Evolutionary conservation across 345 rosid species (phyloP), one percentile per base, ranked within the genome.

Genomic region (Passiflora organensis): DNA sequence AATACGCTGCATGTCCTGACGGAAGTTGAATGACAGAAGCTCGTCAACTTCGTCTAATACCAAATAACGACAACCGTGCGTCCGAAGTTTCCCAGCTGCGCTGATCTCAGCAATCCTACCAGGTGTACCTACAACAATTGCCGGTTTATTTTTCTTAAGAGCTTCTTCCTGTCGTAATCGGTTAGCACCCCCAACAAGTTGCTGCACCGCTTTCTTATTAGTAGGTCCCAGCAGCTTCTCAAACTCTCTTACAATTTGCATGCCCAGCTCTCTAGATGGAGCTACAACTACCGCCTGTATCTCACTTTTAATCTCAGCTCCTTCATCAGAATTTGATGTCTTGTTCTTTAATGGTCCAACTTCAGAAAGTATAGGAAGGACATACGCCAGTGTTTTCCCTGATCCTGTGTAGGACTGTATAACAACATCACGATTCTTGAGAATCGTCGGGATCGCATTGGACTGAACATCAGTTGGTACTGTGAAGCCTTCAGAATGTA

Each of bases 101-200:
- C 99, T 89, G 52, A 93, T 89, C 76, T 86, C 94, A 6, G 96
- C 91, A 57, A 89, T 81, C 59, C 96, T 79, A 17, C 99, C 96
- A 12, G 99, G 99, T 16, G 95, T 89, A 51, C 95, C 99, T 11
- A 89, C 95, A 52, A 93, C 82, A 56, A 93, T 93, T 17, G 80
- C 74, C 0, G 95, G 99, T 58, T 93, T 89, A 55, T 89, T 89
- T 72, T 93, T 93, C 84, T 80, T 89, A 12, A 93, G 86, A 17
- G 89, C 94, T 69, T 93, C 99, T 75, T 93, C 96, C 78, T 93
- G 99, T 74, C 99, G 78, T 65, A 84, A 78, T 58, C 86, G 80
- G 68, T 91, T 91, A 0, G 96, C 98, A 64, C 98, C 98, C 51
- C 96, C 98, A 9, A 93, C 96, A 66, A 89, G 86, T 64, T 93